Base-by-base conservation (phyloP, 1,284 basidiomycete species). In the Marasmius fiardii region DNA sequence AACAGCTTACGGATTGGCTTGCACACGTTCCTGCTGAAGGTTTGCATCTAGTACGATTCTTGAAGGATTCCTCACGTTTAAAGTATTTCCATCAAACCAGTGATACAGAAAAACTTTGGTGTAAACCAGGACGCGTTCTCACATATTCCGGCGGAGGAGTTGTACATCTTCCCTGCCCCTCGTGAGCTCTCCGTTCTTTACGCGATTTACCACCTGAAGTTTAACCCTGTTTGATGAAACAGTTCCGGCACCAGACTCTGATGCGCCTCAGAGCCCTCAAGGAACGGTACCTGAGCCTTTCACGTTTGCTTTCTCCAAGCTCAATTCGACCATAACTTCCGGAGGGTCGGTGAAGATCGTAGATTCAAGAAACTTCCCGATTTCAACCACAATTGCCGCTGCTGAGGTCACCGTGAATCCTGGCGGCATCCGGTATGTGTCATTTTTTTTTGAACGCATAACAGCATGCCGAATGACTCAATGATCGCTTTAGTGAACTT, bases 51-150 rank as follows among this genome's bases (percentile, higher is more conserved):
- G 10, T 18, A n/a, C 8, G 26, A 20, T 18, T 31, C 26, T 18
- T 31, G 11, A 18, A n/a, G 18, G 14, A 1, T 18, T 43, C 10
- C 10, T 31, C 28, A 10, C 5, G 28, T 31, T 35, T 16, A 35
- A 12, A 35, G 24, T 33, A 49, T n/a, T 31, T 18, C 11, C 77
- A 39, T 11, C 20, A 23, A 28, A 14, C 20, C 18, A 72, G 86
- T 88, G 24, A 74, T 92, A 26, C 81, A 82, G 50, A 87, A 88
- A 72, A 90, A 88, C 68, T 88, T 90, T 74, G 76, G 81, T 62
- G 74, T 76, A 37, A 43, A 47, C 11, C 72, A 75, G 58, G 72
- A 76, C 2, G 79, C 78, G 1, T 88, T 88, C 66, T 73, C 77
- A 47, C 74, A 81, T 59, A 78, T 87, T 57, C 85, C 83, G 1